Base-by-base conservation (phyloP, 768 basidiomycete species). In the Hysterangium stoloniferum region DNA sequence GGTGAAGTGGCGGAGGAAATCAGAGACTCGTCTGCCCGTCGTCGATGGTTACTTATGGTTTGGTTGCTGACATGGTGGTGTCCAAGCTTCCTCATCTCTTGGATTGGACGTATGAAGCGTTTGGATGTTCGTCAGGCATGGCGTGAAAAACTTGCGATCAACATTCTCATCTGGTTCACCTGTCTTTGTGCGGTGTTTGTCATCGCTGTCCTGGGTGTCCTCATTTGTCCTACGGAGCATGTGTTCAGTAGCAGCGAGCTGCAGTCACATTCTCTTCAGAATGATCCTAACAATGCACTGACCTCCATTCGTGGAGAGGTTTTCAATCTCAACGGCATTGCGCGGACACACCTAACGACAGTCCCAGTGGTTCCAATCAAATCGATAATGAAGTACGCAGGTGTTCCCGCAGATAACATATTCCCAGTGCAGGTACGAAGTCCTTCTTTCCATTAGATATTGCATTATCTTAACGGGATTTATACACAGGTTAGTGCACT, bases 191-290 rank as follows among this genome's bases (percentile, higher is more conserved):
- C 91, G 1, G 75, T 93, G 41, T 98, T 99, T 65, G 86, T 99
- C 60, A 94, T 98, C 60, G 90, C 89, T 8, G 66, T 94, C 22
- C 73, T 98, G 25, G 91, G 90, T 9, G 64, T 76, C 47, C 66
- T 99, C 52, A 97, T 99, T 65, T 99, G 96, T 61, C 96, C 96
- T 1, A 89, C 83, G 56, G 83, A 97, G 60, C 86, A 96, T 63
- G 86, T 99, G 46, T 99, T 84, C 75, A 88, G 80, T 57, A 66
- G 71, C 4, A 69, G 70, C 22, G 96, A 99, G 64, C 68, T 99
- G 32, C 72, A 79, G 3, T 72, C 75, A 3, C 90, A 93, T 62
- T 84, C 78, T n/a, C 73, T 67, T 37, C 56, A 69, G 54, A 67
- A 76, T 57, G 73, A 73, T 46, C 81, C 88, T 0, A 84, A 84